Conservation (phyloP, 2,329 filamentous ascomycete species). For the Pseudogymnoascus verrucosus region DNA sequence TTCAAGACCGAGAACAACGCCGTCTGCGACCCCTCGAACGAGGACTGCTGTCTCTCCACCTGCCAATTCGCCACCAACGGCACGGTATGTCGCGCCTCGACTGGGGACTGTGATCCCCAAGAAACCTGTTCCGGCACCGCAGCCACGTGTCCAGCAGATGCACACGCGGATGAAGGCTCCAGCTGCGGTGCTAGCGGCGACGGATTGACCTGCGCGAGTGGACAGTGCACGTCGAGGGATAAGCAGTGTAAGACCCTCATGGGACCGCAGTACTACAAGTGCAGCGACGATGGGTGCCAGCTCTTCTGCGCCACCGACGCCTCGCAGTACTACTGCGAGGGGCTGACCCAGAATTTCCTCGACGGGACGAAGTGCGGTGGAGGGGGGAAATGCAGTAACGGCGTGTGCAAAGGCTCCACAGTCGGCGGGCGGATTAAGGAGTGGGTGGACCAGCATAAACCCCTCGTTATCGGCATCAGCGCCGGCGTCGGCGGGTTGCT, state of each 20-base stretch:
- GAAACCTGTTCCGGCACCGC: slow-evolving; percentile 72
- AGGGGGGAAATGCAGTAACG: slow-evolving; percentile 72
- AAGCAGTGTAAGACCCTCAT: slow-evolving; percentile 81
- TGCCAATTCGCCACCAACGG: slow-evolving; percentile 61
- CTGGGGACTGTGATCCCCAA: slow-evolving; percentile 73
- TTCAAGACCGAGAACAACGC: slow-evolving; percentile 56
- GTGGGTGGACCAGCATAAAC: slow-evolving; percentile 72
- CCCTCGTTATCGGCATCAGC: slow-evolving; percentile 74
- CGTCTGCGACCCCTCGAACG: slow-evolving; percentile 73
- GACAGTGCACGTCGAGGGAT: slow-evolving; percentile 89
- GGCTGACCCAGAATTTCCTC: slow-evolving; percentile 82
- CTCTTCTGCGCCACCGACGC: slow-evolving; percentile 55
- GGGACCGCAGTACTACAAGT: slow-evolving; percentile 73
- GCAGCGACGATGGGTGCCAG: slow-evolving; percentile 63
- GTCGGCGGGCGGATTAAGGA: slow-evolving; percentile 60
- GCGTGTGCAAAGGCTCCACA: slow-evolving; percentile 64
- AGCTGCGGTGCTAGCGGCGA: slow-evolving; percentile 52
- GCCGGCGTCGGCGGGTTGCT: slow-evolving; percentile 65
- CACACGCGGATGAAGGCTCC: slow-evolving; percentile 59
- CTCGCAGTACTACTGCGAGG: slow-evolving; percentile 60
- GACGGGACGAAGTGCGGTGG: slow-evolving; percentile 82
- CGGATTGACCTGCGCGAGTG: slow-evolving; percentile 72
- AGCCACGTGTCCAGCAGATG: slow-evolving; percentile 67
- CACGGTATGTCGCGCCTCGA: slow-evolving; percentile 73
- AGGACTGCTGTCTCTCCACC: slow-evolving; percentile 64